These are phyloP conservation scores for Whalleya microplaca DNA, from an alignment of 2,329 filamentous ascomycete species.

Conservation along the genomic window DNA sequence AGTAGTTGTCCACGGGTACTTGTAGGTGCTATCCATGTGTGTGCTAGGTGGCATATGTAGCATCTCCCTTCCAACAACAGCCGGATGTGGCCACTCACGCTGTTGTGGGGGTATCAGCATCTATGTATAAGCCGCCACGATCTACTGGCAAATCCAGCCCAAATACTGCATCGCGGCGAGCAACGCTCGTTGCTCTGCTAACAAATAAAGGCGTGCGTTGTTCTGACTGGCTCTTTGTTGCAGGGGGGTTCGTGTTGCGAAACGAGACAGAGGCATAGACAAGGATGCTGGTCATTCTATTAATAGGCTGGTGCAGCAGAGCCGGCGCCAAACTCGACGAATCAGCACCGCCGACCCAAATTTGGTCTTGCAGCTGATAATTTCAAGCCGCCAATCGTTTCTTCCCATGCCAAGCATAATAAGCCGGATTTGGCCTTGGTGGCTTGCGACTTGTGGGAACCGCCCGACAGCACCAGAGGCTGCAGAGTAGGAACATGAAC, in stretches of 20 bases:
- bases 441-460: conserved; percentile 20
- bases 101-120: conserved; percentile 13
- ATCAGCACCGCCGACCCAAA: conserved; percentile 22
- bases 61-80: no score
- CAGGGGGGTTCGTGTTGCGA: conserved; percentile 36
- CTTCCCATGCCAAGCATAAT: conserved; percentile 16
- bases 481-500: neutral
- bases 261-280: conserved; percentile 33
- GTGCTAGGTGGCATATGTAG: no score
- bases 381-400: conserved; percentile 30
- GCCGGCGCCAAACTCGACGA: conserved; percentile 24
- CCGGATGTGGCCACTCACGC: conserved; percentile 1
- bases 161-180: no score
- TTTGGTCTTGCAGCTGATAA: conserved; percentile 32
- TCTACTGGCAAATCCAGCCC: no score
- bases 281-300: conserved; percentile 30
- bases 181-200: conserved; percentile 18
- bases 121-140: neutral
- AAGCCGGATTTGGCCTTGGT: conserved; percentile 24
- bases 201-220: conserved; percentile 17
- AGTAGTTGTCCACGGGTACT: no score
- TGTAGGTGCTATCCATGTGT: no score
- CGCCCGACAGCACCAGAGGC: no score
- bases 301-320: conserved; percentile 30
- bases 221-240: conserved; percentile 30